Conservation (phyloP, 176 grass and related monocot genomes). For the Urochloa ruziziensis region DNA sequence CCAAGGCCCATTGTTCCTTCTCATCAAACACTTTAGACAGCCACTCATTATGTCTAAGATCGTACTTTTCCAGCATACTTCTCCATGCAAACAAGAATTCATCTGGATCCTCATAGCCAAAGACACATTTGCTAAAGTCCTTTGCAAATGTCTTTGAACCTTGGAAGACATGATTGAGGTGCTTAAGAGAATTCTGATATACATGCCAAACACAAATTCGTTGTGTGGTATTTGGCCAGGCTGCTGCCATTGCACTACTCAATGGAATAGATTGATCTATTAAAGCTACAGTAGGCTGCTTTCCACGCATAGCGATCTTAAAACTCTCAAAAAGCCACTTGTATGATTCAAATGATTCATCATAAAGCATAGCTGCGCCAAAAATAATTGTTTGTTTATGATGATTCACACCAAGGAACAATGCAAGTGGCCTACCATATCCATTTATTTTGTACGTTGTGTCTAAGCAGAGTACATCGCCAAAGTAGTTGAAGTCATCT, state of each 20-base stretch:
- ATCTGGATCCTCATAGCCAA: slow-evolving; percentile 79
- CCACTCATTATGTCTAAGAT: slow-evolving; percentile 95
- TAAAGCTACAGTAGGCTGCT: slow-evolving; percentile 76
- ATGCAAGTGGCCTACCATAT: slow-evolving; percentile 82
- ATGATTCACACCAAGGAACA: slow-evolving; percentile 94
- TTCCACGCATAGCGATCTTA: slow-evolving; percentile 92
- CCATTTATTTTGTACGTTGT: slow-evolving; percentile 94
- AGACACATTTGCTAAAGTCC: slow-evolving; percentile 87
- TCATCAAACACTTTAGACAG: slow-evolving; percentile 86
- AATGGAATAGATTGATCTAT: slow-evolving; percentile 76
- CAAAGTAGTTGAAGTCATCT: slow-evolving; percentile 77
- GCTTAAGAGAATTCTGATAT: slow-evolving; percentile 94
- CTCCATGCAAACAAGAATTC: slow-evolving; percentile 88
- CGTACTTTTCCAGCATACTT: slow-evolving; percentile 90
- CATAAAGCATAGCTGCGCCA: slow-evolving; percentile 90
- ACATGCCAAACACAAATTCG: slow-evolving; percentile 89
- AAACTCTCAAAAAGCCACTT: slow-evolving; percentile 99
- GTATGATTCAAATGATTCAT: slow-evolving; percentile 93
- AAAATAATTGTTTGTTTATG: slow-evolving; percentile 94
- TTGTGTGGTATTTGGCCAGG: slow-evolving; percentile 80
- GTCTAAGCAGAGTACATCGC: slow-evolving; percentile 82
- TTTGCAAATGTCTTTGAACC: slow-evolving; percentile 92
- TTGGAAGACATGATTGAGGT: slow-evolving; percentile 95
- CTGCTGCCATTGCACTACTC: slow-evolving; percentile 68
- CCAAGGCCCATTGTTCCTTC: slow-evolving; percentile 80